A percentile compares a stretch with the other conserved stretches of the same genome.
phyloP scores from a whole-genome alignment of 2,329 filamentous ascomycete genomes.

The Geoglossum cookeanum region DNA sequence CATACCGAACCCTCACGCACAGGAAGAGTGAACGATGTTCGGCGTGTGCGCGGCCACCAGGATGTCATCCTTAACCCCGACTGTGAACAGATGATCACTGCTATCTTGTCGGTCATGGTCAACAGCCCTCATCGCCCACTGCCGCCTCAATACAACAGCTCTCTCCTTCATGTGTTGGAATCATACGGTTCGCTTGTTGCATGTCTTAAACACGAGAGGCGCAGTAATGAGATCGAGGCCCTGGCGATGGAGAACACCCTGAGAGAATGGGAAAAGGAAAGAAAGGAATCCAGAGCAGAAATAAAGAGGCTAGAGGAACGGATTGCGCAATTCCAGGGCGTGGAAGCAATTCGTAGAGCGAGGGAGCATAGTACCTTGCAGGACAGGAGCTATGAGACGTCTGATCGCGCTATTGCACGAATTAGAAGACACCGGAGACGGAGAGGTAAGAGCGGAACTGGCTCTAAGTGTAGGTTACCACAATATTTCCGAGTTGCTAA shows the following conservation, averaged over 20 bases:
- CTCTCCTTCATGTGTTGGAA: conserved; percentile 1
- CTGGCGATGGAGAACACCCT: neutral
- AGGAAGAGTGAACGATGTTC: neutral
- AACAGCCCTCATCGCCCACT: neutral
- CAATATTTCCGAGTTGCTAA: neutral
- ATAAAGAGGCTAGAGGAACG: neutral
- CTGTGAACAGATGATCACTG: conserved; percentile 1
- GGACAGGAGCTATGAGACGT: neutral
- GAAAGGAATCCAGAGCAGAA: neutral
- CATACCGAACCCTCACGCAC: neutral
- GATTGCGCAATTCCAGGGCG: neutral
- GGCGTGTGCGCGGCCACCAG: neutral
- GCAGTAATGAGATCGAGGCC: neutral
- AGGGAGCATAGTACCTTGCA: neutral
- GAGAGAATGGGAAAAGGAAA: neutral
- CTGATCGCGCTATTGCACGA: neutral
- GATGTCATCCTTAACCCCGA: conserved; percentile 1
- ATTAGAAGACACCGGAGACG: neutral
- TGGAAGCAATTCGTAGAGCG: neutral
- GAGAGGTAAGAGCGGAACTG: neutral
- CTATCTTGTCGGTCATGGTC: neutral
- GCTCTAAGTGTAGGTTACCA: neutral
- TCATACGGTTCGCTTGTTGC: neutral
- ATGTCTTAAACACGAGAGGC: neutral
- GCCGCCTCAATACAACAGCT: conserved; percentile 3